phyloP scores from a whole-genome alignment of 208 protist species.

The Leishmania aethiopica region DNA sequence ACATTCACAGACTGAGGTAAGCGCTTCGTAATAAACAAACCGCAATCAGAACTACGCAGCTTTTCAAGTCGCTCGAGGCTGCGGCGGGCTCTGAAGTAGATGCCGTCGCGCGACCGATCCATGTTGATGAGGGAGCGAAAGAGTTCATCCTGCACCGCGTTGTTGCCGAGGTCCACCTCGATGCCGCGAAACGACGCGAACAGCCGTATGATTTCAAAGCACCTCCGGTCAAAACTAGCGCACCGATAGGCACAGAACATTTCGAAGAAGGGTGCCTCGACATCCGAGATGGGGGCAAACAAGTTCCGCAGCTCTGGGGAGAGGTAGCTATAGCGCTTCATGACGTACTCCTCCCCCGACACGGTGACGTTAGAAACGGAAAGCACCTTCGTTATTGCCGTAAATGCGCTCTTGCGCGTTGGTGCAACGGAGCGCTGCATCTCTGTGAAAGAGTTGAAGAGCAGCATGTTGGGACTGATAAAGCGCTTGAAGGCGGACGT shows the following conservation, averaged over 20 bases:
- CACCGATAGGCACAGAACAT: constrained; percentile 67
- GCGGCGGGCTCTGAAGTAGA: constrained; percentile 60
- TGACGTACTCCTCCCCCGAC: constrained; percentile 26
- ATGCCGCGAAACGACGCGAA: constrained; percentile 67
- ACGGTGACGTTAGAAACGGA: constrained; percentile 24
- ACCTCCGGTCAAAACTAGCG: constrained; percentile 38
- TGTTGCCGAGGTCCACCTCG: constrained; percentile 18
- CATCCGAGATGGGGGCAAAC: constrained; percentile 72
- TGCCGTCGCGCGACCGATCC: constrained; percentile 62
- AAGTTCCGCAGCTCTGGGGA: constrained; percentile 31
- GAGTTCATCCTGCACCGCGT: constrained; percentile 26
- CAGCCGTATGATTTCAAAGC: constrained; percentile 72
- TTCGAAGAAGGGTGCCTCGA: constrained; percentile 67
- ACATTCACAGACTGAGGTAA: constrained; percentile 16
- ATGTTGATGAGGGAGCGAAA: constrained; percentile 52
- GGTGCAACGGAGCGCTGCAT: constrained; percentile 78
- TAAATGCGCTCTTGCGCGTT: constrained; percentile 56
- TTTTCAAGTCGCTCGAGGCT: constrained; percentile 41
- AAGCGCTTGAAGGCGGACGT: constrained; percentile 11
- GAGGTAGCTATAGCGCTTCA: constrained; percentile 43
- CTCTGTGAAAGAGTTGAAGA: constrained; percentile 81
- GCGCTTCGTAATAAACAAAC: constrained; percentile 32
- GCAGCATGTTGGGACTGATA: constrained; percentile 56
- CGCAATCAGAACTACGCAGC: constrained; percentile 69
- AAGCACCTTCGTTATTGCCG: constrained; percentile 38